Evolutionary conservation across 2,329 filamentous ascomycete genomes (phyloP), one percentile per base, ranked within the genome.

Genomic region (Hypoxylon sp.): DNA sequence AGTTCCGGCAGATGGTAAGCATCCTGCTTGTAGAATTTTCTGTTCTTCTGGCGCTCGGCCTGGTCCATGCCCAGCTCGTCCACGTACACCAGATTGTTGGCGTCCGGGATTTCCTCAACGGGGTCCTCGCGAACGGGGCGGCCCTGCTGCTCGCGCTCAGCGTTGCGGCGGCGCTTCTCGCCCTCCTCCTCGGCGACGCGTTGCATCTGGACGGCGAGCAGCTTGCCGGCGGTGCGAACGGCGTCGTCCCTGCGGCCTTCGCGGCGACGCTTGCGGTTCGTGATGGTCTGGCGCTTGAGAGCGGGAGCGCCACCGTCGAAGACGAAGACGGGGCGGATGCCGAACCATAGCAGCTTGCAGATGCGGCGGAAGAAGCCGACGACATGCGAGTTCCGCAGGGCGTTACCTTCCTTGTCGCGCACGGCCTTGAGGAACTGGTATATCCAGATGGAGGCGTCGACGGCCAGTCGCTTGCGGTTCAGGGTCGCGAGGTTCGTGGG

Each of bases 341-440:
- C 95, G 70, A 95, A 94, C 84, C 94, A 99, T 1, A 99, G 83
- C 1, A 99, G 83, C 74, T 99, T 99, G 83, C 95, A 99, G 73
- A 99, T 97, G 59, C 95, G 88, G 48, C 95, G 91, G 77, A 99
- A 99, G 84, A 99, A 99, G 33, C 96, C 95, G 38, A 99, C 91
- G 29, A 99, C 86, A 71, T 99, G 95, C 24, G 91, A 94, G 78
- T 97, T 99, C 63, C 93, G 91, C 48, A 99, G 82, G 1, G 95
- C 95, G 72, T 99, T 97, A 50, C 95, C 95, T 76, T 99, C 95
- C 71, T 98, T 97, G 77, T 99, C 95, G 69, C 95, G 93, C 9
- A 99, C 95, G 8, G 96, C 95, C 79, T 99, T 99, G 69, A 99
- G 86, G 71, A 99, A 99, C 73, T 99, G 95, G 81, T 99, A 99